Evolutionary conservation across 176 grass and related monocot genomes (phyloP), one percentile per base, ranked within the genome.

Genomic region (Zoysia pacifica): DNA sequence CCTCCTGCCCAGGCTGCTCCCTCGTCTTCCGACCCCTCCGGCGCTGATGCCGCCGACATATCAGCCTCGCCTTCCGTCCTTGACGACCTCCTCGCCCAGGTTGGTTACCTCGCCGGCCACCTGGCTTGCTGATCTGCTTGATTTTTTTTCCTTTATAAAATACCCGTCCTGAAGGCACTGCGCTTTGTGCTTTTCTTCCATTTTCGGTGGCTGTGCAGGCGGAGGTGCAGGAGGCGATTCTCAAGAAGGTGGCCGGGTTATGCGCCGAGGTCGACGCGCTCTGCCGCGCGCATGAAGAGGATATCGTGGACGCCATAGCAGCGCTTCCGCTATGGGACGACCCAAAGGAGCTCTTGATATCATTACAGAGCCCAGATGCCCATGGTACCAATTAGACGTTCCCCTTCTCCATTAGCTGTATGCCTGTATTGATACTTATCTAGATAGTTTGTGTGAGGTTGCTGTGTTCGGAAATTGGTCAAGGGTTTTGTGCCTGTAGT

Each of bases 241-340:
- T 89, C 12, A 48, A 56, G 44, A 82, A 37, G 63, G 12, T 73
- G 3, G n/a, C 48, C 0, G 1, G 60, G 41, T 50, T 63, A 13
- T 93, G 81, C 9, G 81, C 89, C 0, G 16, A 82, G 12, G 76
- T 60, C 36, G 8, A 43, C 10, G 43, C 52, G 15, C 16, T 82
- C 3, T 89, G 81, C 77, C 37, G 36, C 0, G 68, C 51, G 1
- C 46, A 71, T 2, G 91, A 93, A 59, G 77, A 65, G 4, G 74
- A 51, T n/a, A n/a, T 89, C 0, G 54, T 89, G 62, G 77, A 93
- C 12, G 36, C 58, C 4, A 11, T 87, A 3, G 6, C 64, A 2
- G 28, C 28, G 14, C 66, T 92, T 47, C 90, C 87, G 0, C 44
- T 87, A 50, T 93, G 84, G 87, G 80, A 84, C 43, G 62, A 83